Evolutionary conservation across 345 rosid species (phyloP), one percentile per base, ranked within the genome.

Genomic region (Passiflora organensis): DNA sequence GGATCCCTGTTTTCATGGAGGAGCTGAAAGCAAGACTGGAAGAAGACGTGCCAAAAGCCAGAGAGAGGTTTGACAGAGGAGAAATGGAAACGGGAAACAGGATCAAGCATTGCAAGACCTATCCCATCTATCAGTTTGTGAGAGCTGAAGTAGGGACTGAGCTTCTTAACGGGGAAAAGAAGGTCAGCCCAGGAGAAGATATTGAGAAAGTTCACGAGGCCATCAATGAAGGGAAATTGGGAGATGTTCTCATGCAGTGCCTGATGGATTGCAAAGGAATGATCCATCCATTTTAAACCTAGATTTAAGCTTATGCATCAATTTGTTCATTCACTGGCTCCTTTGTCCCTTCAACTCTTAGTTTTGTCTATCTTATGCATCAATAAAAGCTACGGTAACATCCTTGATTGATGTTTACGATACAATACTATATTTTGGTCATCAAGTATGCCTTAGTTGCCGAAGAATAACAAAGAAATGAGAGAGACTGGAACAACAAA

Each of bases 181-280:
- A 68, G 48, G 66, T 66, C 54, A 74, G 82, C 48, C 82, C 79
- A n/a, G 82, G 79, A 21, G 82, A 78, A 60, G 78, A 75, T 37
- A 72, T 75, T 43, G 80, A 75, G 73, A 78, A 75, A 60, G 77
- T 78, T 38, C 58, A 60, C 23, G 71, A 72, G 34, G 80, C 75
- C 44, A 72, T 78, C 23, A 43, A 72, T 20, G 71, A 69, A 51
- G 80, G 73, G 11, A 78, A 67, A 36, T 13, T 77, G 14, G 82
- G 76, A 21, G 62, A 59, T 34, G 71, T 67, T 55, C 38, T 73
- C 18, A 36, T 73, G 36, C 54, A 56, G 20, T 77, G 82, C 69
- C 58, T 77, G 53, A 25, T 8, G 22, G 53, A 38, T 34, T 50
- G 45, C 59, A 62, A 48, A 58, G 45, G 13, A 18, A 16, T n/a